Conservation (phyloP, 2,329 filamentous ascomycete genomes). For the Stagonosporopsis rhizophila region DNA sequence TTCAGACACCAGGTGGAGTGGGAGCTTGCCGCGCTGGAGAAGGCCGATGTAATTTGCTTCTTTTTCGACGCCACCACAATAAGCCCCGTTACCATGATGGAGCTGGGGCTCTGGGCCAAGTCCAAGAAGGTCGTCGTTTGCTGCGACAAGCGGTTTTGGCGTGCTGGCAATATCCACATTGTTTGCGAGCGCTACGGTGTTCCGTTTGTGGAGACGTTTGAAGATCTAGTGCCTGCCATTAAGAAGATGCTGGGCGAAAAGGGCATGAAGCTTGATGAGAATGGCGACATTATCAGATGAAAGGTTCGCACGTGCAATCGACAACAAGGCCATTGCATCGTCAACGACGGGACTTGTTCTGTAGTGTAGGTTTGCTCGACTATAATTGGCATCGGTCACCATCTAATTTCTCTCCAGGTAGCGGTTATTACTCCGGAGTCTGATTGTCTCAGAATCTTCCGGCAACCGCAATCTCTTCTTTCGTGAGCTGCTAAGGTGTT, state of each 20-base stretch:
- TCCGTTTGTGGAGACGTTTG: conserved; percentile 53
- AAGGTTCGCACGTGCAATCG: neutral
- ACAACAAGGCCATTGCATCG: neutral
- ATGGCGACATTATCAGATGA: conserved; percentile 18
- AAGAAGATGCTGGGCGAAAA: conserved; percentile 40
- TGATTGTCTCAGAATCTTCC: neutral
- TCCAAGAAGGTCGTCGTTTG: conserved; percentile 60
- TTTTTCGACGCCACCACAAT: conserved; percentile 62
- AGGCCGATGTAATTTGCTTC: conserved; percentile 62
- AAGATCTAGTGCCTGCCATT: conserved; percentile 51
- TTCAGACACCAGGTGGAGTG: conserved; percentile 66
- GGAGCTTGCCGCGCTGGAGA: conserved; percentile 66
- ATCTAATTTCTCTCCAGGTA: neutral
- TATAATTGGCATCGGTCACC: neutral
- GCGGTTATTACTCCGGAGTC: neutral
- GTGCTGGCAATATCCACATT: conserved; percentile 67
- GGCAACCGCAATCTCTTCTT: neutral
- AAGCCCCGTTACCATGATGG: conserved; percentile 66
- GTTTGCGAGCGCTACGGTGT: conserved; percentile 61
- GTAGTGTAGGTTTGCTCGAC: neutral
- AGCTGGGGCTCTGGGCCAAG: conserved; percentile 63
- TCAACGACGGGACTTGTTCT: neutral
- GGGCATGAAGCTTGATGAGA: conserved; percentile 33
- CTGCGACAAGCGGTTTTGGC: conserved; percentile 61
- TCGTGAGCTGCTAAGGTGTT: neutral